Evolutionary conservation across 768 basidiomycete genomes (phyloP).

Genomic region (Saitozyma sp.): DNA sequence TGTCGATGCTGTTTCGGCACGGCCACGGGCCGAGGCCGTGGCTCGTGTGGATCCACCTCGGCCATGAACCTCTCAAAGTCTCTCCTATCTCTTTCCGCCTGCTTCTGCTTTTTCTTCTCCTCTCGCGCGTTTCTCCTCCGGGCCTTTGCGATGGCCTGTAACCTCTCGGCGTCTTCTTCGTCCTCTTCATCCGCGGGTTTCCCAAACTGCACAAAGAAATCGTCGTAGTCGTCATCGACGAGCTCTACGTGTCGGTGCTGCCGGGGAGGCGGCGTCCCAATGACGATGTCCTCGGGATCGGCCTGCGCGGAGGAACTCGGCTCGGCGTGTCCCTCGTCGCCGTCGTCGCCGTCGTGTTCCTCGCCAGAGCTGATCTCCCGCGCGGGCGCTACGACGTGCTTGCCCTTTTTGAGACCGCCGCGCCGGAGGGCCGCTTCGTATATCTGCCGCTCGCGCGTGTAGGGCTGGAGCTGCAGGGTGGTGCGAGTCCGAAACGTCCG

Average conservation of each 20-base stretch:
- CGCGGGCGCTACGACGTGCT: constrained; percentile 24
- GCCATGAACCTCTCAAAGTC: constrained; percentile 30
- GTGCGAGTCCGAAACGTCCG: constrained; percentile 48
- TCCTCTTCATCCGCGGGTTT: constrained; percentile 24
- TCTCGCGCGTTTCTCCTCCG: constrained; percentile 26
- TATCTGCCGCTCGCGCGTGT: constrained; percentile 44
- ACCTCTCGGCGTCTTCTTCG: constrained; percentile 11
- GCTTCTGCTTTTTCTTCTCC: constrained; percentile 16
- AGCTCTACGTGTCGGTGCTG: constrained; percentile 1
- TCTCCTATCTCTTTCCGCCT: constrained; percentile 16
- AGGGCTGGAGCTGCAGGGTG: constrained; percentile 48
- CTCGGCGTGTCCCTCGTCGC: constrained; percentile 7
- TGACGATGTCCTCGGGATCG: constrained; percentile 25
- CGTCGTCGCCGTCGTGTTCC: constrained; percentile 24
- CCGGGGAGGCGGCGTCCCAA: constrained; percentile 17
- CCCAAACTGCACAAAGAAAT: constrained; percentile 34
- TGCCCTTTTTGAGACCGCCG: constrained; percentile 42
- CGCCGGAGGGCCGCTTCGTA: constrained; percentile 45
- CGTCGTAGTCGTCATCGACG: constrained; percentile 33
- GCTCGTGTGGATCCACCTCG: not conserved
- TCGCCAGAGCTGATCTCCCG: constrained; percentile 30
- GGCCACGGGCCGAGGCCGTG: too few species aligned
- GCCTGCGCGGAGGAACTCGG: constrained; percentile 1
- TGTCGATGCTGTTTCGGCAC: too few species aligned
- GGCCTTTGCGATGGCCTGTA: constrained; percentile 36